These are phyloP conservation scores for Gossypium ekmanianum DNA, from an alignment of 345 rosid genomes.

Conservation along the genomic window DNA sequence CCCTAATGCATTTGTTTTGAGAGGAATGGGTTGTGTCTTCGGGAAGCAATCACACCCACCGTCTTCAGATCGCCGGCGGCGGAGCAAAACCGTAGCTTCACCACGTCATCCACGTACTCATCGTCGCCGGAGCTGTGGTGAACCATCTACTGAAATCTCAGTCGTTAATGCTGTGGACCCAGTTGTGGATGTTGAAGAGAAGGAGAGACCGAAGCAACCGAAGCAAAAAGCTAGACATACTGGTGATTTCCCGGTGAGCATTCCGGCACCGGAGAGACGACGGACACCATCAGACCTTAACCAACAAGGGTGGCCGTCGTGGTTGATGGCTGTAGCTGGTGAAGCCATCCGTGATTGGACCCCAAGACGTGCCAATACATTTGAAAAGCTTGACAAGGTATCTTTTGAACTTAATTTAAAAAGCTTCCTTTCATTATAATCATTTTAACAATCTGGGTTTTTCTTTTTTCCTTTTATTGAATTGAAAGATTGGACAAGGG, in stretches of 20 bases:
- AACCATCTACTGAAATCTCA: constrained; percentile 17
- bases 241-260: constrained; percentile 34
- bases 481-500: constrained; percentile 82
- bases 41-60: constrained; percentile 31
- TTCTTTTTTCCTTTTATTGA: not conserved
- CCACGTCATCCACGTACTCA: not conserved
- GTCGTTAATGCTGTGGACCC: constrained; percentile 28
- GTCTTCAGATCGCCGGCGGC: constrained; percentile 24
- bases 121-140: constrained; percentile 33
- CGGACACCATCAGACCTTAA: constrained; percentile 21
- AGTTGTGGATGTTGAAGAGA: constrained; percentile 27
- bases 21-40: constrained; percentile 62
- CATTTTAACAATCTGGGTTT: not conserved
- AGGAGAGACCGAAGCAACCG: constrained; percentile 20
- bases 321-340: constrained; percentile 76
- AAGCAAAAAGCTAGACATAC: constrained; percentile 33
- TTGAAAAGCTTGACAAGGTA: constrained; percentile 86
- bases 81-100: constrained; percentile 16
- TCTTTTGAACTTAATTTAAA: not conserved
- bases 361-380: constrained; percentile 75
- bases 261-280: constrained; percentile 34
- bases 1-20: constrained; percentile 17
- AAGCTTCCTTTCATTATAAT: not conserved
- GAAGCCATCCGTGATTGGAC: constrained; percentile 70
- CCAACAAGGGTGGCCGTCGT: constrained; percentile 75